These are phyloP conservation scores for Clarireedia paspali DNA, from an alignment of 2,329 filamentous ascomycete genomes.

Conservation along the genomic window DNA sequence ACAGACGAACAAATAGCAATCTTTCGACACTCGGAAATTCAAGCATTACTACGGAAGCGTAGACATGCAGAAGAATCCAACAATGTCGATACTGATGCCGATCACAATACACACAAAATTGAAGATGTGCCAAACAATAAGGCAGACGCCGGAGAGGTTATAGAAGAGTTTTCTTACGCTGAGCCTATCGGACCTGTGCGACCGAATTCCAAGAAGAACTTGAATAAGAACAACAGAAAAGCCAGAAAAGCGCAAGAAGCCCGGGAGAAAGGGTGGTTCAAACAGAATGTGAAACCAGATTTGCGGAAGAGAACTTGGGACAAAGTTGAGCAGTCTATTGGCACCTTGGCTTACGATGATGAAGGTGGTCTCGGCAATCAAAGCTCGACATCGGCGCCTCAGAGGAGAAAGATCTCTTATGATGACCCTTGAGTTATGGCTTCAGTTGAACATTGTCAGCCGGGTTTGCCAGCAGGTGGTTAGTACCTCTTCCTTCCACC, in stretches of 20 bases:
- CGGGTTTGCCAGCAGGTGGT: not conserved
- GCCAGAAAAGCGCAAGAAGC: constrained; percentile 16
- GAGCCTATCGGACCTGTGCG: constrained; percentile 9
- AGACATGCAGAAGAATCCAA: constrained; percentile 23
- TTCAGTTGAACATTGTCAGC: not conserved
- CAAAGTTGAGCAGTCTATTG: constrained; percentile 52
- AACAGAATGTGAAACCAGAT: constrained; percentile 46
- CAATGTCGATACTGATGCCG: constrained; percentile 3
- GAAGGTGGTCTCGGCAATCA: constrained; percentile 23
- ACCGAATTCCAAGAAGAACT: constrained; percentile 5
- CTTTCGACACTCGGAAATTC: constrained; percentile 82
- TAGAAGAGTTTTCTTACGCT: constrained; percentile 3
- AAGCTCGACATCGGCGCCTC: constrained; percentile 26
- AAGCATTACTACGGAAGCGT: constrained; percentile 55
- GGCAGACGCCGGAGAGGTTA: constrained; percentile 11
- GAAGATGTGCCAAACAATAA: not conserved
- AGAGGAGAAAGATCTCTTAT: constrained; percentile 41
- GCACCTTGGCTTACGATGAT: constrained; percentile 53
- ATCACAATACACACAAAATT: not conserved
- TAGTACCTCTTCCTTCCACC: constrained; percentile 6
- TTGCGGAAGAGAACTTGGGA: constrained; percentile 62
- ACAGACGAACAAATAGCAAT: constrained; percentile 88
- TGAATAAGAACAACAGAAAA: constrained; percentile 17
- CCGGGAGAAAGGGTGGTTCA: constrained; percentile 28
- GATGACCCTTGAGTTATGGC: constrained; percentile 33